phyloP scores from a whole-genome alignment of 345 rosid species.

The Aquilaria sinensis region DNA sequence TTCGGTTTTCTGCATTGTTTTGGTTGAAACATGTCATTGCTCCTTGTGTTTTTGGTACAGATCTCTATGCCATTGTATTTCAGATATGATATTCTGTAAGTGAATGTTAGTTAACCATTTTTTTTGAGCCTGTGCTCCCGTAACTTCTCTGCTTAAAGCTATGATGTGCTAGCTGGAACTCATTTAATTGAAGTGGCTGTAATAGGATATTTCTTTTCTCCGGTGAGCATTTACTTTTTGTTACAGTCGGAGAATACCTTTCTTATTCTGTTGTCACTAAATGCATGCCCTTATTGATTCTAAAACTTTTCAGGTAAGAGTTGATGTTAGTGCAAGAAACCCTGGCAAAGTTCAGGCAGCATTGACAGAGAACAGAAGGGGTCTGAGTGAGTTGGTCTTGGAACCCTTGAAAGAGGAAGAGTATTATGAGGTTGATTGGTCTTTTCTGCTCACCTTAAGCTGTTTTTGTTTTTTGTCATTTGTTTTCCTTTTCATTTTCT shows the following conservation, averaged over 20 bases:
- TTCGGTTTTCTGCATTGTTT: background rate
- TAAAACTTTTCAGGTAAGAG: slow-evolving; percentile 58
- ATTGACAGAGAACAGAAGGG: slow-evolving; percentile 84
- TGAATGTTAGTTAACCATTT: slow-evolving; percentile 2
- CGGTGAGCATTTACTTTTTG: slow-evolving; percentile 39
- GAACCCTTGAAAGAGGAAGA: slow-evolving; percentile 82
- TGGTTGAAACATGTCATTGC: background rate
- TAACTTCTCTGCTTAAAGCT: slow-evolving; percentile 51
- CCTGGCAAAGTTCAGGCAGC: slow-evolving; percentile 89
- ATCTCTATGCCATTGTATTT: too few species aligned
- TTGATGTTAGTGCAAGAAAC: slow-evolving; percentile 96
- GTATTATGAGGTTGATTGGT: slow-evolving; percentile 68
- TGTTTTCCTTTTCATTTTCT: slow-evolving; percentile 16
- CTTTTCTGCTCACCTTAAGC: slow-evolving; percentile 6
- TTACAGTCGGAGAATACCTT: background rate
- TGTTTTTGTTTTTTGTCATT: background rate
- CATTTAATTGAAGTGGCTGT: slow-evolving; percentile 94
- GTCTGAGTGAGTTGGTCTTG: slow-evolving; percentile 74
- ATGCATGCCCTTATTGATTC: slow-evolving; percentile 10
- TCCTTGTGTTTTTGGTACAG: too few species aligned
- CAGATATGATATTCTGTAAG: background rate
- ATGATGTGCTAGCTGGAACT: slow-evolving; percentile 85
- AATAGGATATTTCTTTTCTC: slow-evolving; percentile 87
- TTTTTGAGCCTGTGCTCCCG: slow-evolving; percentile 29
- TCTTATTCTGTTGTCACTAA: background rate